Evolutionary conservation across 371 early-diverging fungal genomes (phyloP), one percentile per base, ranked within the genome.

Genomic region (Polyrhizophydium stewartii): DNA sequence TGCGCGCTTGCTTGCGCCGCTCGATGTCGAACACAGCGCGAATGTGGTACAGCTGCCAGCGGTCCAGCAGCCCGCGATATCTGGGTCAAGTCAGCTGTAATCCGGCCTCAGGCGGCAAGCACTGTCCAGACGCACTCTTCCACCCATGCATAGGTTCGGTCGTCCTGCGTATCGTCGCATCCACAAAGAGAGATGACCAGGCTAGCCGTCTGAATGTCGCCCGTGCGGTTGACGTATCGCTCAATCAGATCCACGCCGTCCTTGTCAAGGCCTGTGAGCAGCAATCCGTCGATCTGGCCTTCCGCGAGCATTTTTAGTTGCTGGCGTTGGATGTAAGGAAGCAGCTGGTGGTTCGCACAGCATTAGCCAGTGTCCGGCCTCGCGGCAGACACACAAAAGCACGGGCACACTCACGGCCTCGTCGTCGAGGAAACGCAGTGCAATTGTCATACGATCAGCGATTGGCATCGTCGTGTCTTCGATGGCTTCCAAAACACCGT

Each of bases 21-120:
- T 83, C 85, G 65, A 97, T 94, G 74, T 97, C 97, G 65, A 94
- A 93, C 33, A 82, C 75, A 17, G 93, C 92, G 3, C 97, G 80
- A 21, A 72, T 77, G 55, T 89, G 89, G 72, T 85, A 96, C 58
- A 95, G 73, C 59, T 91, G 87, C 92, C 91, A 93, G 51, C 86
- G 84, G 74, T 97, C 94, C 45, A 97, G 78, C 50, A 95, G 69
- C n/a, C 72, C 66, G 0, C 94, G 89, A 72, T 97, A 97, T 55
- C 88, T 87, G 24, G 9, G 13, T 10, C 12, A 58, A 59, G 47
- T 40, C 43, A 35, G 24, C 40, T 22, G 41, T n/a, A 24, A 25
- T 9, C 19, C 30, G 1, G 21, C 58, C 41, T 1, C 40, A 35
- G 6, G 17, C 10, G 17, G n/a, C n/a, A n/a, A n/a, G n/a, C n/a